A percentile compares a stretch with the other conserved stretches of the same genome.
These are phyloP conservation scores for Zymoseptoria brevis DNA, from an alignment of 2,329 filamentous ascomycete species.

Conservation along the genomic window DNA sequence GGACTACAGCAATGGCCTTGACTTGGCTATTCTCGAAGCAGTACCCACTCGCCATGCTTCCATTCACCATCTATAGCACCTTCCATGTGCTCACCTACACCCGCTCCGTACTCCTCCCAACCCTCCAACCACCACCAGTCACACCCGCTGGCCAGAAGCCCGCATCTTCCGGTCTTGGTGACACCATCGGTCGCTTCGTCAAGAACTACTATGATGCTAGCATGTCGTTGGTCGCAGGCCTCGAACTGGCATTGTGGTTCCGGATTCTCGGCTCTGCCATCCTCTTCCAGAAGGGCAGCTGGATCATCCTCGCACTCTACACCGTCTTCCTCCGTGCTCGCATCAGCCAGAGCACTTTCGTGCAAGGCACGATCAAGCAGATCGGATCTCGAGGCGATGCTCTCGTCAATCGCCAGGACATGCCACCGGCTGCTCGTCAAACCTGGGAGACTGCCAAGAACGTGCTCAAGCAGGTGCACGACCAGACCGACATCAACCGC, in stretches of 20 bases:
- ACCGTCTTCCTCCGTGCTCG: slow-evolving; percentile 86
- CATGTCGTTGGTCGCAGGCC: slow-evolving; percentile 83
- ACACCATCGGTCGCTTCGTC: slow-evolving; percentile 84
- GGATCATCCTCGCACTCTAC: slow-evolving; percentile 80
- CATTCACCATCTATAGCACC: slow-evolving; percentile 92
- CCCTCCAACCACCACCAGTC: slow-evolving; percentile 59
- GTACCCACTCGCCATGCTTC: slow-evolving; percentile 80
- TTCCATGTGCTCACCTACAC: slow-evolving; percentile 98
- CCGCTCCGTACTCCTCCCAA: slow-evolving; percentile 85
- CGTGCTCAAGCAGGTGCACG: slow-evolving; percentile 63
- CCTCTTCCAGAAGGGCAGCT: slow-evolving; percentile 82
- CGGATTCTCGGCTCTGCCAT: slow-evolving; percentile 74
- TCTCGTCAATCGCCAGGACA: slow-evolving; percentile 75
- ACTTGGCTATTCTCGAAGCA: slow-evolving; percentile 91
- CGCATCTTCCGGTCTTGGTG: slow-evolving; percentile 59
- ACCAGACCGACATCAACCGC: slow-evolving; percentile 63
- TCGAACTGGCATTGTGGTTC: slow-evolving; percentile 83
- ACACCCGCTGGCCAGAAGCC: slow-evolving; percentile 48
- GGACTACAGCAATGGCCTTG: slow-evolving; percentile 68
- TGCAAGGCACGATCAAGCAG: slow-evolving; percentile 72
- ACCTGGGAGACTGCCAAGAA: slow-evolving; percentile 75
- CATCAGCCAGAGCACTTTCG: slow-evolving; percentile 82
- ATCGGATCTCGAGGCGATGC: slow-evolving; percentile 71
- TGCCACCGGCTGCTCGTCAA: slow-evolving; percentile 69
- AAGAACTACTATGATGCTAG: slow-evolving; percentile 96